Evolutionary conservation across 2,329 filamentous ascomycete species (phyloP).

Genomic region (Juglanconis oblonga): DNA sequence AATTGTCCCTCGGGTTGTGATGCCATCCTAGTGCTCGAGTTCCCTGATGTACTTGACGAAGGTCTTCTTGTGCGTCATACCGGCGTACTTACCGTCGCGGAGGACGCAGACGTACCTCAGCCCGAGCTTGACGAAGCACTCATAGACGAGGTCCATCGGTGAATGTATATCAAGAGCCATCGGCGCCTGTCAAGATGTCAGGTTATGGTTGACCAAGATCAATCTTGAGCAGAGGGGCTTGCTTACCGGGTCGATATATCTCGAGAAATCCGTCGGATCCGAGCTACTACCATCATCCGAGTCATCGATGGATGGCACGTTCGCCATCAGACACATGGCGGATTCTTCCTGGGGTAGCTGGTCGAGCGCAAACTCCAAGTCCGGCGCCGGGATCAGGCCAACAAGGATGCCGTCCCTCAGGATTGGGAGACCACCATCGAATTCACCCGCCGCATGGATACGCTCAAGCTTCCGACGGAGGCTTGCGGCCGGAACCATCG

Average conservation of each 20-base stretch:
- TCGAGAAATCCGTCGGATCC: conserved; percentile 81
- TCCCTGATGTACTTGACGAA: conserved; percentile 95
- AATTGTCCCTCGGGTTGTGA: neutral
- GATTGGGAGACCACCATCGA: conserved; percentile 90
- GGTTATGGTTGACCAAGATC: neutral
- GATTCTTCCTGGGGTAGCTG: conserved; percentile 72
- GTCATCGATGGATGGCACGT: conserved; percentile 61
- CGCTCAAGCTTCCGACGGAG: conserved; percentile 79
- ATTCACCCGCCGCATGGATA: conserved; percentile 79
- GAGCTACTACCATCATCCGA: conserved; percentile 50
- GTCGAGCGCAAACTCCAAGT: conserved; percentile 90
- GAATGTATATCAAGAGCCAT: conserved; percentile 84
- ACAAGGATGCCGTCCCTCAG: conserved; percentile 75
- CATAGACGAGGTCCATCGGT: conserved; percentile 92
- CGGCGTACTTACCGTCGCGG: conserved; percentile 78
- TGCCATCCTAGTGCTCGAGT: conserved; percentile 55
- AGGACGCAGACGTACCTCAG: conserved; percentile 89
- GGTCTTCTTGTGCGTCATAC: conserved; percentile 91
- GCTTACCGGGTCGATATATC: conserved; percentile 81
- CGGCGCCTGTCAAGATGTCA: conserved; percentile 56
- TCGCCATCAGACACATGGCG: conserved; percentile 78
- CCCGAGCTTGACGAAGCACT: conserved; percentile 93
- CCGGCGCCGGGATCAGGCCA: conserved; percentile 88
- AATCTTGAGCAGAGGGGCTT: neutral
- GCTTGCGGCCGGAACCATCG: conserved; percentile 71